These are phyloP conservation scores for Castanea sativa DNA, from an alignment of 306 rosid species.

Conservation along the genomic window DNA sequence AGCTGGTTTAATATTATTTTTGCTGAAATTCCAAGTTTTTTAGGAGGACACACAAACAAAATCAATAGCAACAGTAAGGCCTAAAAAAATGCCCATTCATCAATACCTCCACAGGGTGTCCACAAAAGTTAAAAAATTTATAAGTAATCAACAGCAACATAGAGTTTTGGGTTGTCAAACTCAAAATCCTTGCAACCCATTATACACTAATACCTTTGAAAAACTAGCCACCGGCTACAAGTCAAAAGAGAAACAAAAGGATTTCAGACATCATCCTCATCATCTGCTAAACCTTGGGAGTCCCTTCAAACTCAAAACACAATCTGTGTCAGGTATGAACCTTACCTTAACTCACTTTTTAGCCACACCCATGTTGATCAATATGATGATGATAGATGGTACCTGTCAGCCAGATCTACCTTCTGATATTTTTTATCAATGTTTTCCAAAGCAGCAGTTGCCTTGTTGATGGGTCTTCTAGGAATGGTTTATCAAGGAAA, in stretches of 20 bases:
- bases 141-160: conserved; percentile 3
- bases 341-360: neutral
- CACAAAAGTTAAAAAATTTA: neutral
- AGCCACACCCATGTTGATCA: too few species aligned
- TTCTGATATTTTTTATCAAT: conserved; percentile 24
- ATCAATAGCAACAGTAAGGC: neutral
- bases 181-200: neutral
- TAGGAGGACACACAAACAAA: neutral
- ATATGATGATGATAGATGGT: too few species aligned
- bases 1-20: neutral
- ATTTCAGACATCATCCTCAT: too few species aligned
- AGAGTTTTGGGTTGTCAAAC: neutral
- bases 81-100: conserved; percentile 27
- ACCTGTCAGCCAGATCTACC: neutral
- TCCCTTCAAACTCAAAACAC: neutral
- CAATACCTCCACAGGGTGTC: conserved; percentile 42
- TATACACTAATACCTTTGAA: neutral
- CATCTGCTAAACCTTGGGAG: neutral
- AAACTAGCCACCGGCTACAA: conserved; percentile 7
- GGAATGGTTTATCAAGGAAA: conserved; percentile 73
- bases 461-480: conserved; percentile 59
- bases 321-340: conserved; percentile 18
- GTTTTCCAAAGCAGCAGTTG: conserved; percentile 51
- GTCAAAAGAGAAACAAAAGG: conserved; percentile 17
- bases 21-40: neutral